Percentiles rank a stretch among this genome's conserved stretches.
These are phyloP conservation scores for Hydnomerulius pinastri DNA, from an alignment of 768 basidiomycete genomes.

Conservation along the genomic window DNA sequence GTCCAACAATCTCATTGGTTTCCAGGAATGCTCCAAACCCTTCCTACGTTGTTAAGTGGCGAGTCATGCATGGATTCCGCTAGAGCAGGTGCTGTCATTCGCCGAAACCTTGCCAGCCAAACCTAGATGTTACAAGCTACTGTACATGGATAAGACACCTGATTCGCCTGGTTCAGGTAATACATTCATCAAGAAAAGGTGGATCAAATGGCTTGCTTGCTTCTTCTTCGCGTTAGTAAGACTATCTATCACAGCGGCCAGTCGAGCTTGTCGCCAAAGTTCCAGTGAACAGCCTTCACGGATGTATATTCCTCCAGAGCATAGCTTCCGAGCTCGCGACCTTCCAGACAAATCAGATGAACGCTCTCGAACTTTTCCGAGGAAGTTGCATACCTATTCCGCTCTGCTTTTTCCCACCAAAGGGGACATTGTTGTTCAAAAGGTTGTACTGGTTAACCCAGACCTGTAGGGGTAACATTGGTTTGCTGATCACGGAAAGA, in stretches of 20 bases:
- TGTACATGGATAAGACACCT: too few species aligned
- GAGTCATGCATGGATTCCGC: too few species aligned
- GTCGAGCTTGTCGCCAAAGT: slow-evolving; percentile 76
- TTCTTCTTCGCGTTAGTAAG: not conserved
- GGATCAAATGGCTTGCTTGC: not conserved
- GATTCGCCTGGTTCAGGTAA: not conserved
- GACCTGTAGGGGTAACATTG: slow-evolving; percentile 47
- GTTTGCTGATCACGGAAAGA: not conserved
- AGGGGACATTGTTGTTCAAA: slow-evolving; percentile 86
- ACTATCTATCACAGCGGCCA: slow-evolving; percentile 62
- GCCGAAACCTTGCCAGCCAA: too few species aligned
- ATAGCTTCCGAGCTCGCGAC: slow-evolving; percentile 85
- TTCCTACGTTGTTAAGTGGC: too few species aligned
- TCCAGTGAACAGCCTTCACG: slow-evolving; percentile 85
- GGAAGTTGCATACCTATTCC: slow-evolving; percentile 64
- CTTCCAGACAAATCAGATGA: slow-evolving; percentile 39
- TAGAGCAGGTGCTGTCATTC: too few species aligned
- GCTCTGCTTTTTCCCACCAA: slow-evolving; percentile 93
- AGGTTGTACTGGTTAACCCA: slow-evolving; percentile 93
- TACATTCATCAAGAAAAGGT: not conserved
- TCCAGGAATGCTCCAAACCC: too few species aligned
- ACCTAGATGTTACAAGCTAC: too few species aligned
- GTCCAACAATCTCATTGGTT: too few species aligned
- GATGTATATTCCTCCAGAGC: slow-evolving; percentile 85
- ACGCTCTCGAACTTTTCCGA: not conserved